These are phyloP conservation scores for Halteria grandinella DNA, from an alignment of 73 alveolate genomes.

Conservation along the genomic window DNA sequence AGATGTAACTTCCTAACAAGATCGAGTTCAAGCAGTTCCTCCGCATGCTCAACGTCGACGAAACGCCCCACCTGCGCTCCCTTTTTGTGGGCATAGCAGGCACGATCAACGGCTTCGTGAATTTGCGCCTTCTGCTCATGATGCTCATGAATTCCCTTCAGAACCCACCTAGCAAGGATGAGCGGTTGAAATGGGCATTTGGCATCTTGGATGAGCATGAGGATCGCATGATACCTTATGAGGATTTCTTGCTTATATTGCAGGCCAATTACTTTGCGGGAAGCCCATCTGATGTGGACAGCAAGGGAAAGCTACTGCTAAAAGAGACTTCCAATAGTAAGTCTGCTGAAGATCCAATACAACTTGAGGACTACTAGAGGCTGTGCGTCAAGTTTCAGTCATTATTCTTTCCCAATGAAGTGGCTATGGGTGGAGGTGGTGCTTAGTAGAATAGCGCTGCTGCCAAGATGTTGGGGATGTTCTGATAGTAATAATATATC, in stretches of 20 bases:
- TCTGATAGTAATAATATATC: no score
- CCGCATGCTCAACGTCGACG: slow-evolving; percentile 46
- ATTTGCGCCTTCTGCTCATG: slow-evolving; percentile 47
- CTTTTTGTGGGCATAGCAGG: slow-evolving; percentile 40
- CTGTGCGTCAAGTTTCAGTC: slow-evolving; percentile 23
- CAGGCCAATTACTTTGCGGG: slow-evolving; percentile 46
- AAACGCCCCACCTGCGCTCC: slow-evolving; percentile 8
- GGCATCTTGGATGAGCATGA: slow-evolving; percentile 61
- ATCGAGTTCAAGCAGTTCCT: slow-evolving; percentile 31
- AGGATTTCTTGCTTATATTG: slow-evolving; percentile 55
- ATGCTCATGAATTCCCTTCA: not conserved
- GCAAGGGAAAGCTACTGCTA: slow-evolving; percentile 25
- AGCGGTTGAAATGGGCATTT: slow-evolving; percentile 57
- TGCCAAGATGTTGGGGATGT: no score
- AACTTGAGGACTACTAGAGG: slow-evolving; percentile 40
- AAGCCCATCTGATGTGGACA: slow-evolving; percentile 11
- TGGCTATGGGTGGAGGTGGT: no score
- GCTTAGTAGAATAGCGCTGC: no score
- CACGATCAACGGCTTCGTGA: slow-evolving; percentile 8
- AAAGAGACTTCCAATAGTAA: slow-evolving; percentile 16
- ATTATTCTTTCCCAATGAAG: slow-evolving; percentile 54
- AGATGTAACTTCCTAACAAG: slow-evolving; percentile 13
- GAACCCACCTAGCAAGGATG: slow-evolving; percentile 41
- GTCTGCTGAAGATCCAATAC: slow-evolving; percentile 41
- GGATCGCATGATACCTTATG: slow-evolving; percentile 41